A percentile compares a stretch with the other conserved stretches of the same genome.
These are phyloP conservation scores for Penicillium palitans DNA, from an alignment of 2,329 filamentous ascomycete genomes.

Conservation along the genomic window DNA sequence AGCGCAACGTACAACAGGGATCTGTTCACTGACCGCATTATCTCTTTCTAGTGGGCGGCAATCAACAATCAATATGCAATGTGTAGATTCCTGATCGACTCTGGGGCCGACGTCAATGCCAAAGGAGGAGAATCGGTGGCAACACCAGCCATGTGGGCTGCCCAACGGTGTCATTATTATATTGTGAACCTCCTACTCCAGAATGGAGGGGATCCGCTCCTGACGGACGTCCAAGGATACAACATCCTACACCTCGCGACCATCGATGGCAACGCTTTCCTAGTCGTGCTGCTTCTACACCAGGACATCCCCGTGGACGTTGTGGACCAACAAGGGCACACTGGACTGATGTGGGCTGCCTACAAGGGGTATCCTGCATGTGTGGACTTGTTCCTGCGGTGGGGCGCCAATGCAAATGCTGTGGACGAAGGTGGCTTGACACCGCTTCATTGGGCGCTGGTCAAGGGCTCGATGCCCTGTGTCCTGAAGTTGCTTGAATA, in stretches of 20 bases:
- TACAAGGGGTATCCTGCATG: constrained; percentile 95
- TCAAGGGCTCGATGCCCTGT: constrained; percentile 86
- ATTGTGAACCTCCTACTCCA: constrained; percentile 89
- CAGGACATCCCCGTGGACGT: constrained; percentile 95
- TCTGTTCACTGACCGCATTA: constrained; percentile 17
- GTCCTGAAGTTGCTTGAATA: constrained; percentile 95
- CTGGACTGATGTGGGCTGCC: constrained; percentile 95
- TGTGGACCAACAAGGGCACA: constrained; percentile 85
- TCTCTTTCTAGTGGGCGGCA: constrained; percentile 76
- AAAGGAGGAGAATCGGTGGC: constrained; percentile 95
- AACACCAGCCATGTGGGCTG: constrained; percentile 94
- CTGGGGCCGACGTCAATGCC: constrained; percentile 85
- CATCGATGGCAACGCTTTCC: constrained; percentile 91
- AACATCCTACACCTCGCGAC: constrained; percentile 97
- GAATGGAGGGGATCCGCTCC: constrained; percentile 85
- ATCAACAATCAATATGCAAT: constrained; percentile 99
- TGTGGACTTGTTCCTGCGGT: constrained; percentile 87
- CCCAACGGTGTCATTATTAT: constrained; percentile 95
- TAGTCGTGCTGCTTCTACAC: constrained; percentile 85
- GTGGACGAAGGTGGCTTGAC: constrained; percentile 92
- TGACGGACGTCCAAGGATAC: constrained; percentile 93
- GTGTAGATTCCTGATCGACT: constrained; percentile 88
- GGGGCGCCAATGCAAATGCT: constrained; percentile 91
- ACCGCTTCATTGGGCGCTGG: constrained; percentile 91
- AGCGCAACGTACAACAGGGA: background rate